Conservation (phyloP, 139 green algal species). For the Pycnococcus provasolii region DNA sequence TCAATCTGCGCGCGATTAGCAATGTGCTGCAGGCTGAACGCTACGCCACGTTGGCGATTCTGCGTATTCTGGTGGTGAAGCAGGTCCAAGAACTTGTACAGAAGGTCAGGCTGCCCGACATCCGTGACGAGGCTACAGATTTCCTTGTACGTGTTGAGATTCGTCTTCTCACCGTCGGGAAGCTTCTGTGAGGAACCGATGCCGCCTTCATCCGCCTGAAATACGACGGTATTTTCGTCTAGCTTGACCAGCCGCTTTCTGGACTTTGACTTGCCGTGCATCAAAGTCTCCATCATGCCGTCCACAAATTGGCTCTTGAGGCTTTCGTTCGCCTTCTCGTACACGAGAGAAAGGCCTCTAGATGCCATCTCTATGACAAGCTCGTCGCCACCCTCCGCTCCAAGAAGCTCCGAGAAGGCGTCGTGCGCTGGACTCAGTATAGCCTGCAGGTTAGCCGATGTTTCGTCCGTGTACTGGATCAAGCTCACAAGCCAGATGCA, state of each 20-base stretch:
- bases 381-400: slow-evolving; percentile 53
- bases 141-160: slow-evolving; percentile 74
- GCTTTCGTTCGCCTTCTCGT: slow-evolving; percentile 49
- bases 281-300: neutral
- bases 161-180: slow-evolving; percentile 24
- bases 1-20: slow-evolving; percentile 53
- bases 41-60: slow-evolving; percentile 59
- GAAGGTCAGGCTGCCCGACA: slow-evolving; percentile 78
- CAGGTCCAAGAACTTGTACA: slow-evolving; percentile 81
- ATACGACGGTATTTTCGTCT: slow-evolving; percentile 40
- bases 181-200: neutral
- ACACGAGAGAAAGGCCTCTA: slow-evolving; percentile 62
- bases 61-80: slow-evolving; percentile 55
- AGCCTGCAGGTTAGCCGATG: no score
- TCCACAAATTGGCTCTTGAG: neutral
- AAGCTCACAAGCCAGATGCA: no score
- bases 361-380: slow-evolving; percentile 56
- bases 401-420: slow-evolving; percentile 59
- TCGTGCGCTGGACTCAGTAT: slow-evolving; percentile 34
- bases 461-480: no score
- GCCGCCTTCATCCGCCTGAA: slow-evolving; percentile 49
- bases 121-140: slow-evolving; percentile 76
- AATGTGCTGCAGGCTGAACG: slow-evolving; percentile 74
- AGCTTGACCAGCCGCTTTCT: slow-evolving; percentile 22
- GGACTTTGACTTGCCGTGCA: neutral